phyloP scores from a whole-genome alignment of 345 rosid genomes.

The Litchi chinensis region DNA sequence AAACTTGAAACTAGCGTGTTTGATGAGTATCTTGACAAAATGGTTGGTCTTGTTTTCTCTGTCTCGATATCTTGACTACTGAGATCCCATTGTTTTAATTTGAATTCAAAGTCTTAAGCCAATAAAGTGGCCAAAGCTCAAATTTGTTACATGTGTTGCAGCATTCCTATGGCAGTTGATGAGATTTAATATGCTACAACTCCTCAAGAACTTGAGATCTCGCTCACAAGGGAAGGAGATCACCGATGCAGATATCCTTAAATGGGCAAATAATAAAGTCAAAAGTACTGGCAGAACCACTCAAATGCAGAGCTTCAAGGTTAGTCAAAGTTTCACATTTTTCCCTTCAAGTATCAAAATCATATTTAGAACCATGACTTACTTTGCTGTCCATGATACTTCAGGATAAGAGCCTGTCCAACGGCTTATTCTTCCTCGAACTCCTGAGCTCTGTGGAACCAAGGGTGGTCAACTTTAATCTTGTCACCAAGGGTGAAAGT shows the following conservation, averaged over 20 bases:
- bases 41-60: neutral
- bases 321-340: conserved; percentile 26
- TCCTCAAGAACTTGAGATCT: conserved; percentile 77
- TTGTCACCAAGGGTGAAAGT: conserved; percentile 91
- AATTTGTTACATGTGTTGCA: conserved; percentile 39
- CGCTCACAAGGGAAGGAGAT: conserved; percentile 78
- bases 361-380: neutral
- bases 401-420: conserved; percentile 85
- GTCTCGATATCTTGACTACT: too few relatives aligned
- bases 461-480: conserved; percentile 95
- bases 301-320: conserved; percentile 80
- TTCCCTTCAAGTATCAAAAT: neutral
- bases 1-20: neutral
- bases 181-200: conserved; percentile 92
- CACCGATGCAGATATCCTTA: conserved; percentile 72
- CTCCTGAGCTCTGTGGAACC: conserved; percentile 90
- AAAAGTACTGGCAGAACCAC: conserved; percentile 60
- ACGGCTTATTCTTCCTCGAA: conserved; percentile 84
- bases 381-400: conserved; percentile 2
- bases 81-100: too few relatives aligned
- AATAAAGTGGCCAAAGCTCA: neutral
- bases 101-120: neutral
- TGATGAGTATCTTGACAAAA: neutral
- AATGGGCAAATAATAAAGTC: conserved; percentile 79
- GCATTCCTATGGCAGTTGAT: conserved; percentile 93